These are phyloP conservation scores for Cymbopogon citratus DNA, from an alignment of 176 grass and related monocot genomes.

Conservation along the genomic window DNA sequence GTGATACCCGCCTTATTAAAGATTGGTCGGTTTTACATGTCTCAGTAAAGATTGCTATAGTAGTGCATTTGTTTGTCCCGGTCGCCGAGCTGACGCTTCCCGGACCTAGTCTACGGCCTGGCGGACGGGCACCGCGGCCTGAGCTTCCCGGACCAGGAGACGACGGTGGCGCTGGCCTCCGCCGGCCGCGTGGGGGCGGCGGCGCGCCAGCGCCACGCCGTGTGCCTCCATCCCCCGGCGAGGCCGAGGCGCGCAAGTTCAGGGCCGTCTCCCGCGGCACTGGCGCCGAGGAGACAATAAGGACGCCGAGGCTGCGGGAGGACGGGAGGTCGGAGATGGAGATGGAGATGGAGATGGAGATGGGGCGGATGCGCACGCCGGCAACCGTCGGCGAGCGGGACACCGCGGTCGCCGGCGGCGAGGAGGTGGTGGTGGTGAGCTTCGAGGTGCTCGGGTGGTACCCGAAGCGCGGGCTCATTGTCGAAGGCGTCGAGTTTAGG, in stretches of 20 bases:
- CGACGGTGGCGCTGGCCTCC: background rate
- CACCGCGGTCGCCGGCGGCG: background rate
- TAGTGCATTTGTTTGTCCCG: too few relatives aligned
- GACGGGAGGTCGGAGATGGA: constrained; percentile 48
- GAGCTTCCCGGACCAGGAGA: constrained; percentile 37
- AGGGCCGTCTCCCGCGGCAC: background rate
- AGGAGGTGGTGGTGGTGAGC: background rate
- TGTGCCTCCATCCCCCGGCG: constrained; percentile 34
- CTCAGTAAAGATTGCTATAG: too few relatives aligned
- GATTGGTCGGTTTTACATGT: too few relatives aligned
- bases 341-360: too few relatives aligned
- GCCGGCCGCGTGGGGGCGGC: background rate
- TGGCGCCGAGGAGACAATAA: background rate
- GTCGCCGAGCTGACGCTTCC: too few relatives aligned
- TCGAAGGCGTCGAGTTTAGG: background rate
- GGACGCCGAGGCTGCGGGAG: background rate
- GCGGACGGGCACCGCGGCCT: background rate
- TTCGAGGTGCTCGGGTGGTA: constrained; percentile 28
- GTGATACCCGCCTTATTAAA: too few relatives aligned
- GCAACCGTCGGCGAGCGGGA: background rate
- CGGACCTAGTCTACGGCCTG: constrained; percentile 24
- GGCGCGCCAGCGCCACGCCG: background rate
- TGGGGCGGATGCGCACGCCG: background rate
- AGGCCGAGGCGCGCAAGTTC: background rate
- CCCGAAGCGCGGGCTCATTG: background rate